Conservation (phyloP, 169 alveolate genomes). For the Plasmodium yoelii region DNA sequence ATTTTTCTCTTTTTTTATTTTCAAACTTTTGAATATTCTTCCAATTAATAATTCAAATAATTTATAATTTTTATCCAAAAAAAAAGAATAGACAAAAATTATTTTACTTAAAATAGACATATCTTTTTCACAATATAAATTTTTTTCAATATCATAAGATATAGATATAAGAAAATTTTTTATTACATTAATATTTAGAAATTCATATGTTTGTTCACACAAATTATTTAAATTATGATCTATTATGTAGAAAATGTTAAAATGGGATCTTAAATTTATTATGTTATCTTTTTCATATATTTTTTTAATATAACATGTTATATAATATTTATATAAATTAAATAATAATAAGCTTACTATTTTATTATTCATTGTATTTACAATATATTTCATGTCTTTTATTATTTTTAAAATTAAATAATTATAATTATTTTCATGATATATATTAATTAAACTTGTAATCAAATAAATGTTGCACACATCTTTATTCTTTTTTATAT, state of each 20-base stretch:
- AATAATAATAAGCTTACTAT: constrained; percentile 40
- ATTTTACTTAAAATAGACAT: constrained; percentile 24
- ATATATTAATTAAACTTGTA: constrained; percentile 42
- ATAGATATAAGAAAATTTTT: constrained; percentile 22
- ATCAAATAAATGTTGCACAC: constrained; percentile 26
- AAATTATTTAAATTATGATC: constrained; percentile 8
- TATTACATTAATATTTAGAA: constrained; percentile 13
- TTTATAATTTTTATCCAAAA: constrained; percentile 15
- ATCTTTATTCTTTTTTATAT: constrained; percentile 36
- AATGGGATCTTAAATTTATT: constrained; percentile 8
- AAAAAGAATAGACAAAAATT: constrained; percentile 35
- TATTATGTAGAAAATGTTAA: constrained; percentile 8
- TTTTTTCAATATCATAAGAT: constrained; percentile 3
- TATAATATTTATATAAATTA: constrained; percentile 28
- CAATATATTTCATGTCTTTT: constrained; percentile 13
- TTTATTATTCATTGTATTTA: constrained; percentile 25
- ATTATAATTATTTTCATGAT: constrained; percentile 52
- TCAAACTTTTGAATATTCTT: constrained; percentile 21
- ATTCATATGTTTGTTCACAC: neutral
- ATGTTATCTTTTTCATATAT: constrained; percentile 8
- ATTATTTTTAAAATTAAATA: constrained; percentile 36
- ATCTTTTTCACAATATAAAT: constrained; percentile 33
- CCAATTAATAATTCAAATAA: constrained; percentile 24
- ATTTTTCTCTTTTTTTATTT: constrained; percentile 36
- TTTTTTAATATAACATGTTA: constrained; percentile 11